phyloP scores from a whole-genome alignment of 768 basidiomycete genomes.

The Russula sp. region DNA sequence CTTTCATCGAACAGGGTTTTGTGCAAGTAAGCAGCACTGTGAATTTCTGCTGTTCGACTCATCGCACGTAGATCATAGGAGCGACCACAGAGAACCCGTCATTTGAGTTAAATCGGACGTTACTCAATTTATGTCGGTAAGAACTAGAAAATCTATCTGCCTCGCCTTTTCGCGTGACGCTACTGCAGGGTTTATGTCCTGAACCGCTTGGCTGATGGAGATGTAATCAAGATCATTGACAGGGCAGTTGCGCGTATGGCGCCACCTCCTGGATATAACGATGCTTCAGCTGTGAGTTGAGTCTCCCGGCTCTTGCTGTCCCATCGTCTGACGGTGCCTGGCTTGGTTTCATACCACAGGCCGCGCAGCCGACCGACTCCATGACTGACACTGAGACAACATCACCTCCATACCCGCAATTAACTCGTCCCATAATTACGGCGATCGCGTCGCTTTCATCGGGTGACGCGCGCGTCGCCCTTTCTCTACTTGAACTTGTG shows the following conservation, averaged over 20 bases:
- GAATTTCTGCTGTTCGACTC: background rate
- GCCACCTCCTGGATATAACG: background rate
- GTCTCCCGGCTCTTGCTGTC: conserved; percentile 17
- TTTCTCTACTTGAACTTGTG: conserved; percentile 73
- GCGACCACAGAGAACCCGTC: conserved; percentile 91
- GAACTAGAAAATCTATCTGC: conserved; percentile 29
- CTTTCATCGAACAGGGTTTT: conserved; percentile 74
- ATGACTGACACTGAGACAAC: conserved; percentile 11
- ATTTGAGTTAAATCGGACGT: conserved; percentile 71
- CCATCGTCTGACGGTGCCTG: background rate
- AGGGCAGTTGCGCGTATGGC: conserved; percentile 47
- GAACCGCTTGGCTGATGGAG: conserved; percentile 59
- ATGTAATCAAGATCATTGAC: conserved; percentile 56
- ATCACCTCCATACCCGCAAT: conserved; percentile 38
- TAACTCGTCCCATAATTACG: conserved; percentile 48
- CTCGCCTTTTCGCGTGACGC: background rate
- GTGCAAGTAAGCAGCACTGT: conserved; percentile 50
- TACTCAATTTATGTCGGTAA: conserved; percentile 74
- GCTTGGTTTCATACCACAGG: background rate
- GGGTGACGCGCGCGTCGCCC: conserved; percentile 75
- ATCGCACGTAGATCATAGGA: conserved; percentile 54
- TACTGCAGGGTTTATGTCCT: conserved; percentile 69
- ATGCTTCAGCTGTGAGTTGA: conserved; percentile 2
- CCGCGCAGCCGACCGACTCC: background rate
- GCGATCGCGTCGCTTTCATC: conserved; percentile 53